Evolutionary conservation across 495 filamentous ascomycete genomes (phyloP).

Genomic region (Neurospora africana): DNA sequence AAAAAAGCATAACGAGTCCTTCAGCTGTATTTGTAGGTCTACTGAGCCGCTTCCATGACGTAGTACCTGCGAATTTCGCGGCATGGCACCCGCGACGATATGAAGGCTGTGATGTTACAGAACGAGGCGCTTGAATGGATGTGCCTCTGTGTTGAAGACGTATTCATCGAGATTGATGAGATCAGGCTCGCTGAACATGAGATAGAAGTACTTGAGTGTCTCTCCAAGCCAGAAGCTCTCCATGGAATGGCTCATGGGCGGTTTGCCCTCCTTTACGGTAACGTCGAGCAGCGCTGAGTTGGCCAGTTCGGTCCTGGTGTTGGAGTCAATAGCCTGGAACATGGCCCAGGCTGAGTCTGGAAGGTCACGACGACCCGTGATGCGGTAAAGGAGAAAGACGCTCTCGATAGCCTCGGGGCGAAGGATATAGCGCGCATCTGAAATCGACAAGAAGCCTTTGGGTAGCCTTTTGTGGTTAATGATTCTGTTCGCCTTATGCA

Average conservation of each 20-base stretch:
- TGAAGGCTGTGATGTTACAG: not conserved
- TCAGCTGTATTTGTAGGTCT: not conserved
- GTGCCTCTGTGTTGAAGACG: constrained; percentile 83
- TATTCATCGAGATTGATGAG: constrained; percentile 61
- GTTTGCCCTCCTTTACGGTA: constrained; percentile 16
- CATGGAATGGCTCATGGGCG: constrained; percentile 32
- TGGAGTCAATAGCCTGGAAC: constrained; percentile 39
- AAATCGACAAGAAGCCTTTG: constrained; percentile 53
- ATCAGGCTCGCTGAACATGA: constrained; percentile 66
- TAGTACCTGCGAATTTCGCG: not conserved
- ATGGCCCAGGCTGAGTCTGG: constrained; percentile 50
- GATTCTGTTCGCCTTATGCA: constrained; percentile 13
- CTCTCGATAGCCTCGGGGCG: constrained; percentile 60
- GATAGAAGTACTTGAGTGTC: constrained; percentile 54
- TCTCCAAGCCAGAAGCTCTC: constrained; percentile 43
- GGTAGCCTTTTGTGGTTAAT: constrained; percentile 56
- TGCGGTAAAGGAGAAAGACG: constrained; percentile 60
- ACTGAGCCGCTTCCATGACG: not conserved
- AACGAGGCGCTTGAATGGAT: constrained; percentile 47
- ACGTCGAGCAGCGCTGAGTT: constrained; percentile 40
- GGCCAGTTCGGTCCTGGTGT: constrained; percentile 39
- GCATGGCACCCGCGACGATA: not conserved
- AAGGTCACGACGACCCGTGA: constrained; percentile 43
- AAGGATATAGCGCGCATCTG: constrained; percentile 54
- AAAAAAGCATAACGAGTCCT: not conserved